Evolutionary conservation across 495 filamentous ascomycete genomes (phyloP), one percentile per base, ranked within the genome.

Genomic region (Cairneyella variabilis): DNA sequence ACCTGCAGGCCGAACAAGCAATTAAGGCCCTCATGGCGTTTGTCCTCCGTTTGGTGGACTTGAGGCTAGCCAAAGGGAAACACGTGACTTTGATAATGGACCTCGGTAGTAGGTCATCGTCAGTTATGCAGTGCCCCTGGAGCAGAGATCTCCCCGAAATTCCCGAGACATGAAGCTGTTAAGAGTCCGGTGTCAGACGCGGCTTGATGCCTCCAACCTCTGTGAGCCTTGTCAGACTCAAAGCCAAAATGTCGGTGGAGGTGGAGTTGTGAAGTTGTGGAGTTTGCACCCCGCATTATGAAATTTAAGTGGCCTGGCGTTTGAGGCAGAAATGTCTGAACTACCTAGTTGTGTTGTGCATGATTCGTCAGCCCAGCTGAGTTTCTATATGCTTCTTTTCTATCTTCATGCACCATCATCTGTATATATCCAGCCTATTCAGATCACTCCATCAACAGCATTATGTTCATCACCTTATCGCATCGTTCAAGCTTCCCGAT

Each of bases 1-100:
- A 54, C 56, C 56, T 30, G 43, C 56, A 54, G 3, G 56, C 51
- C 37, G 43, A 30, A 50, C 56, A 59, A 21, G 56, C 56, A 18
- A 37, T 48, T 25, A 39, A 51, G 12, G 36, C 48, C 16, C 48
- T 51, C 48, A 51, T 51, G 1, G 30, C 36, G 48, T 47, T 38
- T 1, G 36, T n/a, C 14, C 36, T n/a, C 36, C 36, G 36, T n/a
- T 38, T 38, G 36, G 5, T 38, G 36, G 36, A n/a, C 6, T 38
- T n/a, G 30, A 38, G 12, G 14, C 36, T 38, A 1, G 36, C 36
- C 36, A 9, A 2, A 38, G 7, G 7, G 14, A n/a, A n/a, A 38
- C 36, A 12, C 5, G 36, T 38, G 36, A 38, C 8, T 34, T 34
- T 34, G 30, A 34, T 34, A 38, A 38, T n/a, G 36, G 36, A 38